phyloP scores from a whole-genome alignment of 2,329 filamentous ascomycete genomes.

The Arthrobotrys pseudoclavata region DNA sequence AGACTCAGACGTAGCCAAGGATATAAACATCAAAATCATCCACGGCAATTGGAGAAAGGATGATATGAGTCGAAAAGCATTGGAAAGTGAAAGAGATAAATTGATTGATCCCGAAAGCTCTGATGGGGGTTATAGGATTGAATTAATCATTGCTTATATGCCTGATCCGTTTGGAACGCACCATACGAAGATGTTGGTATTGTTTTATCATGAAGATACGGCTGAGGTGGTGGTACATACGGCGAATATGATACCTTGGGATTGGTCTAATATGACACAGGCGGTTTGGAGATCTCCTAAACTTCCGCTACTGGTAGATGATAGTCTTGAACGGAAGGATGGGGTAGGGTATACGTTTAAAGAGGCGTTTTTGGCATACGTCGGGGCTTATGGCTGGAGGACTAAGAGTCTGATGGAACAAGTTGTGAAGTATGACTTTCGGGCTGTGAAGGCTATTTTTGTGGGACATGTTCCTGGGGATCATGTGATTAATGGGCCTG shows the following conservation, averaged over 20 bases:
- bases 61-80: constrained; percentile 28
- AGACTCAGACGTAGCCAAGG: constrained; percentile 69
- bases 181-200: constrained; percentile 87
- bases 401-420: constrained; percentile 72
- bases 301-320: constrained; percentile 70
- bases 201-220: constrained; percentile 81
- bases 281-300: constrained; percentile 82
- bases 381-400: constrained; percentile 76
- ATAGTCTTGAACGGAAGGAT: constrained; percentile 61
- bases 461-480: constrained; percentile 83
- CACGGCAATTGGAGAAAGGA: constrained; percentile 72
- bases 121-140: constrained; percentile 73
- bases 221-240: constrained; percentile 88
- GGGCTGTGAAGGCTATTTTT: constrained; percentile 76
- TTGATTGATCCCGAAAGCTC: neutral
- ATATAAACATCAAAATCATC: constrained; percentile 72
- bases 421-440: constrained; percentile 78
- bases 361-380: constrained; percentile 78
- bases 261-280: constrained; percentile 91
- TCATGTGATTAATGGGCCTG: constrained; percentile 69
- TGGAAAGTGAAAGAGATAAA: constrained; percentile 36
- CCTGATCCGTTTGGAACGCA: constrained; percentile 89
- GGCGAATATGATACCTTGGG: constrained; percentile 88
- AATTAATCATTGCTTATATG: constrained; percentile 80
- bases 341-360: constrained; percentile 82